Evolutionary conservation across 192 early-diverging fungal species (phyloP), one percentile per base, ranked within the genome.

Genomic region (Gamsiella multidivaricata): DNA sequence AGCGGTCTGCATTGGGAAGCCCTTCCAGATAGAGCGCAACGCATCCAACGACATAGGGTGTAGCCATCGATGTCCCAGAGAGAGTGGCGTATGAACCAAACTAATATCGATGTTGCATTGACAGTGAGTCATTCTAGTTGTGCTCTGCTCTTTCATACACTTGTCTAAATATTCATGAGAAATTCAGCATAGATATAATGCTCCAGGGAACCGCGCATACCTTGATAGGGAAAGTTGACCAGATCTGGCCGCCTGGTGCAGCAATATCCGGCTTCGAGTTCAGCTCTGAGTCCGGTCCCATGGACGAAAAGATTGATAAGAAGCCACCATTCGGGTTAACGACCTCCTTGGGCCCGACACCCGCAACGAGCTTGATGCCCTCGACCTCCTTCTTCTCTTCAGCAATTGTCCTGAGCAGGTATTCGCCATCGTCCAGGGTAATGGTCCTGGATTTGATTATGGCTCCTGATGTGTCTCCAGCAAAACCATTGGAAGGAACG

Each of bases 211-310:
- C 47, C 46, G 58, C 67, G 3, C 51, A 29, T 34, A 82, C 90
- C 64, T 74, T 83, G 25, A 84, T 57, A 0, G 89, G 90, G 51
- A 80, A 87, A 5, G 90, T 87, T 22, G 86, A 88, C 57, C 85
- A 90, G 61, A 91, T 88, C 52, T 82, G 80, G 22, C 87, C 86
- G 51, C 90, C 90, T 7, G 90, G 90, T 5, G 88, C 87, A 3
- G 83, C 74, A 18, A 91, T 72, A 8, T 86, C 86, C 0, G 88
- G 88, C 75, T 93, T 91, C 23, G 89, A 61, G 20, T 86, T 73
- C 47, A 96, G 78, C 53, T 93, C 87, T 32, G 83, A 83, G 43
- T 86, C 89, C 0, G 92, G 88, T 22, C 96, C 96, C 67, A 86
- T 86, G 25, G 90, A 91, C 11, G 91, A 92, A 62, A 92, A 95